Conservation (phyloP, 2,329 filamentous ascomycete species). For the Beauveria pseudobassiana region DNA sequence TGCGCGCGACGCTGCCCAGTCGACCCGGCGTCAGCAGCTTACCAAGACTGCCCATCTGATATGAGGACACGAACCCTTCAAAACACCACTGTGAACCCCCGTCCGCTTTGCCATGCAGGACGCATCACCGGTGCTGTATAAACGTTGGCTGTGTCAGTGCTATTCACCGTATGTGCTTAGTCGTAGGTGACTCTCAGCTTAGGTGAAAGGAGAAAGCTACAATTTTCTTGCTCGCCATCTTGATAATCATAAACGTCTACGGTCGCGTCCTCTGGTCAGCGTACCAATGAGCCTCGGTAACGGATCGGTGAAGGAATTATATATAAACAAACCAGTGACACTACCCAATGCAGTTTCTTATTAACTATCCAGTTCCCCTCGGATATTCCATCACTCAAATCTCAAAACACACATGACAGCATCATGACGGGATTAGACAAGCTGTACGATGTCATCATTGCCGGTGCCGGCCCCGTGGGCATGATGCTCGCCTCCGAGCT, state of each 20-base stretch:
- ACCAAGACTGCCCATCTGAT: too few relatives aligned
- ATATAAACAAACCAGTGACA: background rate
- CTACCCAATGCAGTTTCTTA: too few relatives aligned
- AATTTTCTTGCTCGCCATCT: background rate
- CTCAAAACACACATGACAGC: background rate
- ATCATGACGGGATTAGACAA: constrained; percentile 6
- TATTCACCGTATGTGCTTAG: background rate
- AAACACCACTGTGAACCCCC: background rate
- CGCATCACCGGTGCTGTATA: background rate
- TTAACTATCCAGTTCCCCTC: too few relatives aligned
- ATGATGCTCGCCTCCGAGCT: constrained; percentile 31
- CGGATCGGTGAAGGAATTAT: background rate
- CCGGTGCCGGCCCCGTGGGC: constrained; percentile 28
- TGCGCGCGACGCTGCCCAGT: background rate
- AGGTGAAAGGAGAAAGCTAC: background rate
- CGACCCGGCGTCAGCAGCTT: background rate
- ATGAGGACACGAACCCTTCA: too few relatives aligned
- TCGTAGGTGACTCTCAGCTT: background rate
- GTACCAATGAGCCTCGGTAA: background rate
- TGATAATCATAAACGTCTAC: constrained; percentile 1
- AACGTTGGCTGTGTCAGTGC: background rate
- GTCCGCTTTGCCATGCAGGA: background rate
- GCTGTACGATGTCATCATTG: constrained; percentile 27
- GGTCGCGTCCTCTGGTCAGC: background rate
- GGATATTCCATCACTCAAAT: too few relatives aligned